These are phyloP conservation scores for Sanghuangporus weigelae DNA, from an alignment of 1,284 basidiomycete genomes.

Conservation along the genomic window DNA sequence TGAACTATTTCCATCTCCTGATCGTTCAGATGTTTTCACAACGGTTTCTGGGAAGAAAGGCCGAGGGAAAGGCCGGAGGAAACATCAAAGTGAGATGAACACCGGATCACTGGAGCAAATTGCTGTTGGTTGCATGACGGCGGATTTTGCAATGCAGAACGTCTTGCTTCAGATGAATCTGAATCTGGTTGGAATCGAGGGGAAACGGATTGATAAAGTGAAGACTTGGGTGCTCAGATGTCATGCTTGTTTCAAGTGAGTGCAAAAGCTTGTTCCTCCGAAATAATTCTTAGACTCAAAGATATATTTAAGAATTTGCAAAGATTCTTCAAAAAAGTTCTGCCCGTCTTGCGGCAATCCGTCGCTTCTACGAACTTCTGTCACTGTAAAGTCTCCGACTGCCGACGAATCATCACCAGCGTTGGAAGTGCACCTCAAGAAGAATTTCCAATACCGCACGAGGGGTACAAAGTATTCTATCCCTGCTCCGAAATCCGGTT, in stretches of 20 bases:
- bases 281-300: background rate
- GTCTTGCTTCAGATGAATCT: slow-evolving; percentile 94
- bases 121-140: slow-evolving; percentile 88
- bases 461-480: slow-evolving; percentile 94
- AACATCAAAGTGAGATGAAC: background rate
- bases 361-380: slow-evolving; percentile 86
- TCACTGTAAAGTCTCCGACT: slow-evolving; percentile 71
- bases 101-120: slow-evolving; percentile 36
- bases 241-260: slow-evolving; percentile 99
- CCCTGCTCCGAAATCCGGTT: slow-evolving; percentile 86
- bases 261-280: slow-evolving; percentile 18
- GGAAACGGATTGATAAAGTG: slow-evolving; percentile 85
- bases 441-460: slow-evolving; percentile 91
- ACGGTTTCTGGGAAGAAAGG: slow-evolving; percentile 28
- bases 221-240: slow-evolving; percentile 97
- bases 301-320: slow-evolving; percentile 71
- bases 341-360: slow-evolving; percentile 97
- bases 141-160: slow-evolving; percentile 99
- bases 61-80: slow-evolving; percentile 30
- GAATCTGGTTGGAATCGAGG: slow-evolving; percentile 87
- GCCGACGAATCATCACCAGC: slow-evolving; percentile 53
- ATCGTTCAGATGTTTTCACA: slow-evolving; percentile 16
- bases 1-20: slow-evolving; percentile 61
- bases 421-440: slow-evolving; percentile 86
- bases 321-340: slow-evolving; percentile 92